Percentiles rank a stretch among this genome's conserved stretches.
Evolutionary conservation across 495 filamentous ascomycete genomes (phyloP).

Genomic region (Thermothielavioides terrestris): DNA sequence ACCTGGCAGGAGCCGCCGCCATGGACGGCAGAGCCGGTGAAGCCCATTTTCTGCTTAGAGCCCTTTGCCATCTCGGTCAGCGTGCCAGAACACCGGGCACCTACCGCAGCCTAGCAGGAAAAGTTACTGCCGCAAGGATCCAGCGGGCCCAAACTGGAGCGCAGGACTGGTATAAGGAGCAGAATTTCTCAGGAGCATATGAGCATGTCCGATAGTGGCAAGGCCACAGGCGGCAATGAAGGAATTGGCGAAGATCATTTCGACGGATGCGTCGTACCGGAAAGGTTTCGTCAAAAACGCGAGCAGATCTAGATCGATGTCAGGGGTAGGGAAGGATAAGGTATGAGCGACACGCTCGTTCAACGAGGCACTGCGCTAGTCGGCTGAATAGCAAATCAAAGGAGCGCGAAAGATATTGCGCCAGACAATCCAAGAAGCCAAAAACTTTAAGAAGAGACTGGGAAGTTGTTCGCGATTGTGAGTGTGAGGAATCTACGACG

Average conservation of each 20-base stretch:
- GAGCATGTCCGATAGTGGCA: constrained; percentile 47
- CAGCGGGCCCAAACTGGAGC: constrained; percentile 47
- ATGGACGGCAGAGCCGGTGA: constrained; percentile 61
- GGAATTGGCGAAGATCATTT: constrained; percentile 36
- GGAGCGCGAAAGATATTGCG: constrained; percentile 13
- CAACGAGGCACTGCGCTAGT: constrained; percentile 5
- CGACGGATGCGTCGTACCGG: constrained; percentile 11
- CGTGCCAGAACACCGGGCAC: constrained; percentile 32
- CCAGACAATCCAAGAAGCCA: constrained; percentile 12
- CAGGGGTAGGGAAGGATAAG: constrained; percentile 10
- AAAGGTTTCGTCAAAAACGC: not conserved
- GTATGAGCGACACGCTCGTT: constrained; percentile 7
- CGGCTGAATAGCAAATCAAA: constrained; percentile 7
- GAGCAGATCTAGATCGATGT: not conserved
- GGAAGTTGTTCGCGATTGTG: constrained; percentile 10
- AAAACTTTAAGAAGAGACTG: constrained; percentile 7
- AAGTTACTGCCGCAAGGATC: constrained; percentile 52
- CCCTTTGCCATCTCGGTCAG: constrained; percentile 46
- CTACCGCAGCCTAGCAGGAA: constrained; percentile 58
- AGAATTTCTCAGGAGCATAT: constrained; percentile 65
- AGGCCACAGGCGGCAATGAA: constrained; percentile 29
- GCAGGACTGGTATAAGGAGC: constrained; percentile 52
- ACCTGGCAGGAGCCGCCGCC: constrained; percentile 85
- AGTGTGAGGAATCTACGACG: constrained; percentile 7
- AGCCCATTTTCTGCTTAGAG: constrained; percentile 42